phyloP scores from a whole-genome alignment of 73 alveolate species.

The Durusdinium trenchii region DNA sequence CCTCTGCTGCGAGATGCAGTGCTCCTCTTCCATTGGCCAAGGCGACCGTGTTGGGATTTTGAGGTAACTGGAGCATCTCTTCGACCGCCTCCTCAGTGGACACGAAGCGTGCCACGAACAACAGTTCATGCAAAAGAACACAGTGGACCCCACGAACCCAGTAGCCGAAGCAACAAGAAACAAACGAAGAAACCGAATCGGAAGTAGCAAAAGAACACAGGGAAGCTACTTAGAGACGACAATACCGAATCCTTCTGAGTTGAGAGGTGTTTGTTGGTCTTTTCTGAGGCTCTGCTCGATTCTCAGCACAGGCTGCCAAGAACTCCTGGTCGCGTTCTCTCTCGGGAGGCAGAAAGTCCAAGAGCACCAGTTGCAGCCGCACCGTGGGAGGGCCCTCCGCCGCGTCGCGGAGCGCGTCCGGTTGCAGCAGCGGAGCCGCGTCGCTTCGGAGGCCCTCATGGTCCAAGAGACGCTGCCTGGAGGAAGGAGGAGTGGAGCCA shows the following conservation, averaged over 20 bases:
- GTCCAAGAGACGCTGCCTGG: slow-evolving; percentile 23
- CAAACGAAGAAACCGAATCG: too few species aligned
- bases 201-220: too few species aligned
- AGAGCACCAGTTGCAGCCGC: neutral
- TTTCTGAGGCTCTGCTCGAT: neutral
- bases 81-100: neutral
- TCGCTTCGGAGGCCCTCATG: neutral
- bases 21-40: neutral
- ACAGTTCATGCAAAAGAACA: too few species aligned
- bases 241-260: too few species aligned
- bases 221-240: too few species aligned
- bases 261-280: too few species aligned
- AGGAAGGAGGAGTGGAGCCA: too few species aligned
- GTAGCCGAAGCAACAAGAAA: too few species aligned
- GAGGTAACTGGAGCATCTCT: neutral
- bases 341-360: neutral
- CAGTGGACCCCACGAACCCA: too few species aligned
- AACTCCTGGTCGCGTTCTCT: slow-evolving; percentile 2
- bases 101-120: neutral
- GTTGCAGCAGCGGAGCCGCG: neutral
- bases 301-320: slow-evolving; percentile 13
- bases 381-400: neutral
- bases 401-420: too few species aligned
- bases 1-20: neutral
- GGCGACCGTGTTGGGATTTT: neutral